Conservation (phyloP, 1,284 basidiomycete genomes). For the Microbotryum lychnidis-dioicae region DNA sequence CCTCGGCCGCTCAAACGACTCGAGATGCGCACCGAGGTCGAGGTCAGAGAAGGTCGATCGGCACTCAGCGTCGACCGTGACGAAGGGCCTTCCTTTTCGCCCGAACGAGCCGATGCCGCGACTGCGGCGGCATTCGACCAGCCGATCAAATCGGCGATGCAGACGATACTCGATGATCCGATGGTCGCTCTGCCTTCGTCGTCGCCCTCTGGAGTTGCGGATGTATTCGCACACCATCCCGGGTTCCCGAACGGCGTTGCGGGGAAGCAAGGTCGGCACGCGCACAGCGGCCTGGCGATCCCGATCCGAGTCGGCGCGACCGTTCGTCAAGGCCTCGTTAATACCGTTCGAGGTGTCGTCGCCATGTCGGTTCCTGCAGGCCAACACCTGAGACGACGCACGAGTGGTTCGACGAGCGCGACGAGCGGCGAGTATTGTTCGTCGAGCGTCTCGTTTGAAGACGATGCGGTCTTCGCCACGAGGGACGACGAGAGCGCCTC, state of each 20-base stretch:
- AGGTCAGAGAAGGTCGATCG: conserved; percentile 45
- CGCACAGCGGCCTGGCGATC: conserved; percentile 12
- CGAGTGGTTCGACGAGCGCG: background rate
- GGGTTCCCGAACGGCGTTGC: conserved; percentile 59
- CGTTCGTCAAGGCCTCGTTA: too few relatives aligned
- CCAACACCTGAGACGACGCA: background rate
- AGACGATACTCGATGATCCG: conserved; percentile 53
- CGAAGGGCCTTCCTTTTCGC: background rate
- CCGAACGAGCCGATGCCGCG: background rate
- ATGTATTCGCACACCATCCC: conserved; percentile 43
- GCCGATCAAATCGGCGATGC: conserved; percentile 63
- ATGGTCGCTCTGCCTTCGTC: conserved; percentile 24
- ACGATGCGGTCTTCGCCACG: conserved; percentile 27
- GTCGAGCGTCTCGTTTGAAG: conserved; percentile 26
- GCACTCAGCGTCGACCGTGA: background rate
- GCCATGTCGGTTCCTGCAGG: background rate
- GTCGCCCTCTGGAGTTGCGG: background rate
- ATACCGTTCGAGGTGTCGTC: too few relatives aligned
- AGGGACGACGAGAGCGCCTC: conserved; percentile 3
- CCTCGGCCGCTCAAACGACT: conserved; percentile 58
- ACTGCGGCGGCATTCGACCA: conserved; percentile 56
- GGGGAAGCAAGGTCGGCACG: conserved; percentile 13
- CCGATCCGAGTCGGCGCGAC: conserved; percentile 4
- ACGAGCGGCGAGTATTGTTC: background rate
- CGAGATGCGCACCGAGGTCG: conserved; percentile 61